These are phyloP conservation scores for Globisporangium iwayamae DNA, from an alignment of 352 stramenopile species.

Conservation along the genomic window DNA sequence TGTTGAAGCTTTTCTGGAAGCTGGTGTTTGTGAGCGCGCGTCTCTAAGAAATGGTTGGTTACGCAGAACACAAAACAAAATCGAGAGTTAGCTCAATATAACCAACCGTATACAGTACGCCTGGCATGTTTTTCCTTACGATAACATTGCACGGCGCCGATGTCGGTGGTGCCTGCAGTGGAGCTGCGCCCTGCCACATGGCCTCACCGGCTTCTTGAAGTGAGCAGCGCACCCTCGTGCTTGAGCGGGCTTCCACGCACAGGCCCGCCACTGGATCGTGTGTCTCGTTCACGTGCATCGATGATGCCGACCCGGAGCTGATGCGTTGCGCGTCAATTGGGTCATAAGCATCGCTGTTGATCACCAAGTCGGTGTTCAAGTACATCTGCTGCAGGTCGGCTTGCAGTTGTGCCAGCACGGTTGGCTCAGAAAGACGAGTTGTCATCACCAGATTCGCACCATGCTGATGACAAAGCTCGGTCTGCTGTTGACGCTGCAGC, in stretches of 20 bases:
- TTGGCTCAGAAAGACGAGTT: neutral
- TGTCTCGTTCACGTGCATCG: neutral
- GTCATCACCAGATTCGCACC: neutral
- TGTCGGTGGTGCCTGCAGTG: neutral
- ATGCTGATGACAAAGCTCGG: neutral
- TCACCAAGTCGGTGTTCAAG: neutral
- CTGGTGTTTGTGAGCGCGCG: neutral
- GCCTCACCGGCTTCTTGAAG: slow-evolving; percentile 12
- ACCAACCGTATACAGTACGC: too few species aligned
- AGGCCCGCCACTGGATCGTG: neutral
- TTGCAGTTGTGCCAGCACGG: neutral
- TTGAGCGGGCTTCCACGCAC: slow-evolving; percentile 3
- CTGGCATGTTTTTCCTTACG: neutral
- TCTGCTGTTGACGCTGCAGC: neutral
- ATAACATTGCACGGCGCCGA: neutral
- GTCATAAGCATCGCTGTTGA: neutral
- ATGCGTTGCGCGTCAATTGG: neutral
- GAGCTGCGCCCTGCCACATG: slow-evolving; percentile 10
- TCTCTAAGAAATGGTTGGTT: neutral
- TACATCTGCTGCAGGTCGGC: neutral
- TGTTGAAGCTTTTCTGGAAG: slow-evolving; percentile 11
- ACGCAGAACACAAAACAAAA: neutral
- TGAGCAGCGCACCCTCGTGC: neutral
- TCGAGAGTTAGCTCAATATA: neutral
- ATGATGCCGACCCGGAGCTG: neutral